phyloP scores from a whole-genome alignment of 495 filamentous ascomycete genomes.

The Hypoxylon trugodes region DNA sequence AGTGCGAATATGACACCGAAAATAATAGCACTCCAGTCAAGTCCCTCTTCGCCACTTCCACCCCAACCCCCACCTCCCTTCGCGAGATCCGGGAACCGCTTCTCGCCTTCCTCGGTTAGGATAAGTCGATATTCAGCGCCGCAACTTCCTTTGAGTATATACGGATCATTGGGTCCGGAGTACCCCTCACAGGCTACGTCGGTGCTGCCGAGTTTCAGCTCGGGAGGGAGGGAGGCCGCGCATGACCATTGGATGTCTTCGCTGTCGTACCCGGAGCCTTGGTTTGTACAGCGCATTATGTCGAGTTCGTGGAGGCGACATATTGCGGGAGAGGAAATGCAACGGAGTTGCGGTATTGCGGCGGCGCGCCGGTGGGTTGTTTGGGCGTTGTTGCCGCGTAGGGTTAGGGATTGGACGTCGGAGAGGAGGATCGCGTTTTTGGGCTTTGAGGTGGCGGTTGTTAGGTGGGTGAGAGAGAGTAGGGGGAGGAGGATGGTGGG shows the following conservation, averaged over 20 bases:
- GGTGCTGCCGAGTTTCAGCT: constrained; percentile 88
- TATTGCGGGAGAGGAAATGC: constrained; percentile 70
- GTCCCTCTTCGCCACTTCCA: background rate
- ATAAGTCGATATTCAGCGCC: constrained; percentile 89
- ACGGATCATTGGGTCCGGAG: constrained; percentile 73
- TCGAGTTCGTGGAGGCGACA: constrained; percentile 75
- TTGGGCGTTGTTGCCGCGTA: constrained; percentile 62
- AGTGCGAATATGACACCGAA: constrained; percentile 49
- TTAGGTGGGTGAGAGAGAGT: constrained; percentile 39
- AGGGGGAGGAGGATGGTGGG: constrained; percentile 46
- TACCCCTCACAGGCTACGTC: constrained; percentile 97
- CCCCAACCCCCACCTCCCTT: constrained; percentile 37
- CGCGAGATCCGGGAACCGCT: constrained; percentile 64
- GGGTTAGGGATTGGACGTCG: constrained; percentile 78
- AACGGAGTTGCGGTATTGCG: constrained; percentile 82
- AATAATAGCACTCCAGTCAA: constrained; percentile 10
- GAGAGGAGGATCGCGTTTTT: constrained; percentile 75
- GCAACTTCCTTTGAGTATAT: constrained; percentile 88
- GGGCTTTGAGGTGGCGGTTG: constrained; percentile 42
- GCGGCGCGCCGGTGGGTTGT: constrained; percentile 81
- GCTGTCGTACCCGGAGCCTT: constrained; percentile 71
- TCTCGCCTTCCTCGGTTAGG: constrained; percentile 82
- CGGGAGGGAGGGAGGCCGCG: constrained; percentile 75
- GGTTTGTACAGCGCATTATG: constrained; percentile 87
- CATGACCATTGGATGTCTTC: constrained; percentile 92